Base-by-base conservation (phyloP, 2,329 filamentous ascomycete genomes). In the Niveomyces coronatus region DNA sequence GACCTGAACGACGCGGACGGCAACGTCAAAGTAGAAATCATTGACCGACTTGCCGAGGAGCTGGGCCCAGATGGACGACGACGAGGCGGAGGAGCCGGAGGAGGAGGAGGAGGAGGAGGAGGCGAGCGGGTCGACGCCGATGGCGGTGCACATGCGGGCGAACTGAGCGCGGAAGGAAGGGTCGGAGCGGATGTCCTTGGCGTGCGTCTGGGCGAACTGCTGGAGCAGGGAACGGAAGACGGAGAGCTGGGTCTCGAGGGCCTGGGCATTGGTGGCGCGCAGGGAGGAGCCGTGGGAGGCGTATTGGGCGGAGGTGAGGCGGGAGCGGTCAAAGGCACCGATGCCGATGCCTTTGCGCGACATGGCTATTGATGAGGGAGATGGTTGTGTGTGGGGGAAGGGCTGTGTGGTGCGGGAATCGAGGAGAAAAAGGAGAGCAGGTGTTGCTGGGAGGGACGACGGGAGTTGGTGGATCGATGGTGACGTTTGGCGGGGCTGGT, bases 1-100 rank as follows among this genome's bases (percentile, higher is more conserved):
- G 7, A 95, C 78, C 60, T 96, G 89, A 5, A 98, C 91, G 1
- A 96, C 84, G 35, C 85, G 74, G n/a, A 96, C 89, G 2, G 87
- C 91, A 31, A 98, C 76, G 65, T 94, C 89, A 60, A 96, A 96
- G 64, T 96, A 98, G 56, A 98, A 98, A 60, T 98, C 91, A 56
- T 95, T 94, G 49, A 98, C 88, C 51, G 80, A 87, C 43, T 83
- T 77, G 20, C 91, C 91, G 15, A 96, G 71, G 45, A 96, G 76
- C 65, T 95, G 88, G 8, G 86, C 83, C 89, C 91, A 96, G 42
- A 95, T 79, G 42, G 82, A 91, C 14, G 76, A 75, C 2, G 63
- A 68, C n/a, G 26, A 28, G 9, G 26, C 7, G 5, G 65, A 68
- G 24, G 64, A 57, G 46, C 67, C 63, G 32, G 61, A 65, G 8